Conservation (phyloP, 176 grass and related monocot species). For the Pontederia crassipes region DNA sequence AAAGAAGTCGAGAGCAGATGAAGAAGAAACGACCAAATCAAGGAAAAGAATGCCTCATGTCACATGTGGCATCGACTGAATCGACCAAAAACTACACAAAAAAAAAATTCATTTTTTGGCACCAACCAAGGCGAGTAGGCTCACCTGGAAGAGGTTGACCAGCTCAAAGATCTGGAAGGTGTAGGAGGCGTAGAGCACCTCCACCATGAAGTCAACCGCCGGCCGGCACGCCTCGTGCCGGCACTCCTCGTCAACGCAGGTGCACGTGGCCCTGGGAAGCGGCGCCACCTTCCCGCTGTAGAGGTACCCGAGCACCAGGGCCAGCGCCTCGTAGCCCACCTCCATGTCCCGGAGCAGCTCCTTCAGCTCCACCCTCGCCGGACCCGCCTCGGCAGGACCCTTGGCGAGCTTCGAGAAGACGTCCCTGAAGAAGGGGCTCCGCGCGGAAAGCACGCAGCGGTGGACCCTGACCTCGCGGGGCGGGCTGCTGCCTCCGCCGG, state of each 20-base stretch:
- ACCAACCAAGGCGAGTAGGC: background rate
- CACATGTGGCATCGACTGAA: too few species aligned
- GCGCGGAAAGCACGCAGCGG: conserved; percentile 79
- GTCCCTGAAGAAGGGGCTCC: conserved; percentile 73
- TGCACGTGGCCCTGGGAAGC: conserved; percentile 59
- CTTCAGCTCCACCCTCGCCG: conserved; percentile 16
- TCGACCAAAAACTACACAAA: too few species aligned
- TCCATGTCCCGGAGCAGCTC: conserved; percentile 48
- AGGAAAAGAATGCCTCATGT: too few species aligned
- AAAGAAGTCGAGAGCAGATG: too few species aligned
- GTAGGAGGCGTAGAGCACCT: conserved; percentile 79
- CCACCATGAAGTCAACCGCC: conserved; percentile 55
- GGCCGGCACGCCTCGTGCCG: conserved; percentile 61
- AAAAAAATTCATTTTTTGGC: too few species aligned
- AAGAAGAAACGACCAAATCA: too few species aligned
- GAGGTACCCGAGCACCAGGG: conserved; percentile 76
- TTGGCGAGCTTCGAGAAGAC: conserved; percentile 36
- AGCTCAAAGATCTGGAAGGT: conserved; percentile 84
- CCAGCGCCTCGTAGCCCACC: conserved; percentile 61
- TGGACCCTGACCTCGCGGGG: conserved; percentile 31
- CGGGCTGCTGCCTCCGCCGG: conserved; percentile 13
- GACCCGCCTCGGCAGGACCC: background rate
- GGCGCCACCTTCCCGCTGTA: conserved; percentile 58
- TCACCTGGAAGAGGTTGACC: conserved; percentile 87
- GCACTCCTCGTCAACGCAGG: conserved; percentile 78